These are phyloP conservation scores for Boletus rubroflammeus DNA, from an alignment of 768 basidiomycete genomes.

Conservation along the genomic window DNA sequence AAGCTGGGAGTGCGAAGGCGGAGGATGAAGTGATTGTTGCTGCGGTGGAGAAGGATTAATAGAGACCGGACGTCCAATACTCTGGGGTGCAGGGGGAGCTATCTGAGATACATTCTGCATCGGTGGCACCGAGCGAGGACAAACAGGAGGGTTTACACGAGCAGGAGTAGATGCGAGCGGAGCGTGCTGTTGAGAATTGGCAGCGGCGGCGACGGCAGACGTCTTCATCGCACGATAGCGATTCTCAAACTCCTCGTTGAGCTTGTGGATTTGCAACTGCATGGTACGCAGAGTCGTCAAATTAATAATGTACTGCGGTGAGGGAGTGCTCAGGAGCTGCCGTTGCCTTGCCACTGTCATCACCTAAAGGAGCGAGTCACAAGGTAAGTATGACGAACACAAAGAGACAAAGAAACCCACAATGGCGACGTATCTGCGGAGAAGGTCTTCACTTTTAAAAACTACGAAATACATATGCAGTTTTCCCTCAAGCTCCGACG, in stretches of 20 bases:
- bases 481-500: slow-evolving; percentile 47
- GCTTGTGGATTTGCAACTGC: slow-evolving; percentile 39
- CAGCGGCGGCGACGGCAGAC: slow-evolving; percentile 1
- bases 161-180: neutral
- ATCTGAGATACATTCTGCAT: slow-evolving; percentile 18
- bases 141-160: slow-evolving; percentile 4
- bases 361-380: slow-evolving; percentile 33
- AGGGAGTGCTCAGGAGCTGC: slow-evolving; percentile 16
- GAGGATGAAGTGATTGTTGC: slow-evolving; percentile 3
- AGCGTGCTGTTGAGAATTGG: slow-evolving; percentile 6
- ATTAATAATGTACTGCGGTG: slow-evolving; percentile 33
- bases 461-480: slow-evolving; percentile 46
- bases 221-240: slow-evolving; percentile 26
- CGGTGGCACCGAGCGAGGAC: slow-evolving; percentile 18
- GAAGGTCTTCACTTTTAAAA: slow-evolving; percentile 43
- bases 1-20: slow-evolving; percentile 10
- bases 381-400: slow-evolving; percentile 3
- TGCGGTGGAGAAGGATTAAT: slow-evolving; percentile 24
- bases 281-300: slow-evolving; percentile 43
- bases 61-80: slow-evolving; percentile 30
- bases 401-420: slow-evolving; percentile 38
- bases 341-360: slow-evolving; percentile 39
- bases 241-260: slow-evolving; percentile 39
- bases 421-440: slow-evolving; percentile 51
- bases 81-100: slow-evolving; percentile 21